phyloP scores from a whole-genome alignment of 257 asterid genomes.

The Marsdenia floribunda region DNA sequence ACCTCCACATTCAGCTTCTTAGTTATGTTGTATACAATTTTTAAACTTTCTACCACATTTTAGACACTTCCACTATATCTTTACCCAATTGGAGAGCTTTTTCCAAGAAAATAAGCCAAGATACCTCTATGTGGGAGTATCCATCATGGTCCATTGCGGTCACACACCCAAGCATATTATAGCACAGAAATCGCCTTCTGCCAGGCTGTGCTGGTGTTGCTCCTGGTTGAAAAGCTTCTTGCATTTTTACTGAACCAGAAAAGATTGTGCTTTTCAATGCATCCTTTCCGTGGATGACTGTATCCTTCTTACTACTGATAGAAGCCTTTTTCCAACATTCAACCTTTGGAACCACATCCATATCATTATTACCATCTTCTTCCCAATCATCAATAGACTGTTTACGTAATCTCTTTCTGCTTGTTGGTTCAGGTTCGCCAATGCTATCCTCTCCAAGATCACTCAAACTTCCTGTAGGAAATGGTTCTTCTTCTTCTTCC shows the following conservation, averaged over 20 bases:
- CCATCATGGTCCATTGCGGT: slow-evolving; percentile 90
- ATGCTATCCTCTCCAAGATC: slow-evolving; percentile 69
- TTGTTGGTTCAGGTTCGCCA: slow-evolving; percentile 55
- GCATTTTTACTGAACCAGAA: slow-evolving; percentile 54
- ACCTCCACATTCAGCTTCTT: not conserved
- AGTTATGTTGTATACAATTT: not conserved
- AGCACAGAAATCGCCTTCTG: slow-evolving; percentile 83
- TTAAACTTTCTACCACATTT: not conserved
- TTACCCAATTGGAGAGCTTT: not conserved
- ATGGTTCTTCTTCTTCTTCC: slow-evolving; percentile 51
- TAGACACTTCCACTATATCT: not conserved
- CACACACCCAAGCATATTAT: slow-evolving; percentile 90
- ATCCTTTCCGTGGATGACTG: slow-evolving; percentile 31
- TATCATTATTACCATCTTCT: slow-evolving; percentile 44
- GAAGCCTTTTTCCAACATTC: slow-evolving; percentile 57
- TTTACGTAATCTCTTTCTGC: slow-evolving; percentile 66
- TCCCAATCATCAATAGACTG: slow-evolving; percentile 57
- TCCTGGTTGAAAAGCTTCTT: slow-evolving; percentile 91
- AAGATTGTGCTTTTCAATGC: slow-evolving; percentile 31
- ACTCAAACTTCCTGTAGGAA: slow-evolving; percentile 68
- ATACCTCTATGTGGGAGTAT: slow-evolving; percentile 93
- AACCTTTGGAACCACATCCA: slow-evolving; percentile 44
- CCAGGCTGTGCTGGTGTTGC: slow-evolving; percentile 82
- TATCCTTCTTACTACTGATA: slow-evolving; percentile 40
- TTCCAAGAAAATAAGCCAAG: not conserved